phyloP scores from a whole-genome alignment of 768 basidiomycete species.

The Termitomyces sp. region DNA sequence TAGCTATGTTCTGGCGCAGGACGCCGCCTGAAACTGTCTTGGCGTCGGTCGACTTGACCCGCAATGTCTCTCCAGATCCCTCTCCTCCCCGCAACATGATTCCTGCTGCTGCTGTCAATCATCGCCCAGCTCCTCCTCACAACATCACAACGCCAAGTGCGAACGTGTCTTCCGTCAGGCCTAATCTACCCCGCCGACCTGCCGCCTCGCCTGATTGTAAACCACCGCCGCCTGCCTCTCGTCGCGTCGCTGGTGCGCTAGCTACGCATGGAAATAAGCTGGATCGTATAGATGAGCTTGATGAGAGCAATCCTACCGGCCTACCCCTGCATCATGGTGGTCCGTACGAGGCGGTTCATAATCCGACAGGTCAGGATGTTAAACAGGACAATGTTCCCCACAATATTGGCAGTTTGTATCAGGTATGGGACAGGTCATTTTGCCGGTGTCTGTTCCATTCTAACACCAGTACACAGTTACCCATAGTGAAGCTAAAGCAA shows the following conservation, averaged over 20 bases:
- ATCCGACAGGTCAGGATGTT: conserved; percentile 21
- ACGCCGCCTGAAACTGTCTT: conserved; percentile 11
- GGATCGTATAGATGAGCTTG: conserved; percentile 74
- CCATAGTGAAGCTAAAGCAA: not conserved
- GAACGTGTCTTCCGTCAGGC: conserved; percentile 12
- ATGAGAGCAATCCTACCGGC: conserved; percentile 70
- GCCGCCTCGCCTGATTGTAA: conserved; percentile 18
- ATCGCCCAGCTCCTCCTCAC: conserved; percentile 13
- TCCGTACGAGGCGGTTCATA: conserved; percentile 63
- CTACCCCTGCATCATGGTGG: conserved; percentile 59
- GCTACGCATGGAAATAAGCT: conserved; percentile 28
- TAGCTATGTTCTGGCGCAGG: conserved; percentile 16
- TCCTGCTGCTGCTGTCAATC: not conserved
- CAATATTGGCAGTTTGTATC: conserved; percentile 17
- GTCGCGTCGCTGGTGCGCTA: conserved; percentile 11
- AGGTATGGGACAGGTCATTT: conserved; percentile 2
- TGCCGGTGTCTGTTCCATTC: not conserved
- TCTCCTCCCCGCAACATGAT: conserved; percentile 3
- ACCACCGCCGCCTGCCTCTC: conserved; percentile 10
- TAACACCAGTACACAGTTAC: conserved; percentile 2
- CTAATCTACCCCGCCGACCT: conserved; percentile 17
- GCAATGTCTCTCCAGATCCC: conserved; percentile 6
- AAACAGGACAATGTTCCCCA: conserved; percentile 15
- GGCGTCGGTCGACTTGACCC: conserved; percentile 5
- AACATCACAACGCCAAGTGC: conserved; percentile 12